These are phyloP conservation scores for Thielaviopsis cerberus DNA, from an alignment of 2,329 filamentous ascomycete species.

Conservation along the genomic window DNA sequence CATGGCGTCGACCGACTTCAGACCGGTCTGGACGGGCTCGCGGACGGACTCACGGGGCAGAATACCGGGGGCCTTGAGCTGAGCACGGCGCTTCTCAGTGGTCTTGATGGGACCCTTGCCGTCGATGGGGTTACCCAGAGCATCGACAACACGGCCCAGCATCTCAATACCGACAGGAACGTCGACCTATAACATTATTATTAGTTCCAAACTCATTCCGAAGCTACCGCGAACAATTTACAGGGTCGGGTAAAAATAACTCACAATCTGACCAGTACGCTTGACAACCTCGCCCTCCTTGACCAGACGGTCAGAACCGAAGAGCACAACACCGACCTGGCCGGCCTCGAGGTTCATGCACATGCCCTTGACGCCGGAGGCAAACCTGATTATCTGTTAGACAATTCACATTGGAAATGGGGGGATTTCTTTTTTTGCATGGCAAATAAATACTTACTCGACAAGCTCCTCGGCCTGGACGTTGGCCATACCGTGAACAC, in stretches of 20 bases:
- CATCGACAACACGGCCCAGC: constrained; percentile 95
- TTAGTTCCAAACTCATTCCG: not conserved
- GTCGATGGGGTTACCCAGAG: constrained; percentile 97
- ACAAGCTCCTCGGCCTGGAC: constrained; percentile 99
- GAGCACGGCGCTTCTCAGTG: constrained; percentile 82
- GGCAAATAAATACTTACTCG: constrained; percentile 50
- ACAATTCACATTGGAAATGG: not conserved
- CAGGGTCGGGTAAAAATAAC: constrained; percentile 21
- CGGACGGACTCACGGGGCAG: constrained; percentile 92
- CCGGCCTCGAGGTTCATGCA: constrained; percentile 99
- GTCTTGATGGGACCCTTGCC: constrained; percentile 95
- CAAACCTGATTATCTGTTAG: constrained; percentile 47
- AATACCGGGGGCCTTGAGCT: constrained; percentile 98
- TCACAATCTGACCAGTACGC: constrained; percentile 97
- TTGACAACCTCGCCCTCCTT: constrained; percentile 99
- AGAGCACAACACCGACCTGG: constrained; percentile 99
- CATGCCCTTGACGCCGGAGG: constrained; percentile 99
- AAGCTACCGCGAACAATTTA: not conserved
- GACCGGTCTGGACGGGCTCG: constrained; percentile 96
- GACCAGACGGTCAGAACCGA: constrained; percentile 99
- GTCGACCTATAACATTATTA: constrained; percentile 51
- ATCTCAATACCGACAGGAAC: constrained; percentile 83
- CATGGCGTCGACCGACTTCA: constrained; percentile 99
- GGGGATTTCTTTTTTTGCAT: not conserved
- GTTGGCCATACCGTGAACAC: constrained; percentile 99